Evolutionary conservation across 2,329 filamentous ascomycete species (phyloP).

Genomic region (Chrysoporthe austroafricana): DNA sequence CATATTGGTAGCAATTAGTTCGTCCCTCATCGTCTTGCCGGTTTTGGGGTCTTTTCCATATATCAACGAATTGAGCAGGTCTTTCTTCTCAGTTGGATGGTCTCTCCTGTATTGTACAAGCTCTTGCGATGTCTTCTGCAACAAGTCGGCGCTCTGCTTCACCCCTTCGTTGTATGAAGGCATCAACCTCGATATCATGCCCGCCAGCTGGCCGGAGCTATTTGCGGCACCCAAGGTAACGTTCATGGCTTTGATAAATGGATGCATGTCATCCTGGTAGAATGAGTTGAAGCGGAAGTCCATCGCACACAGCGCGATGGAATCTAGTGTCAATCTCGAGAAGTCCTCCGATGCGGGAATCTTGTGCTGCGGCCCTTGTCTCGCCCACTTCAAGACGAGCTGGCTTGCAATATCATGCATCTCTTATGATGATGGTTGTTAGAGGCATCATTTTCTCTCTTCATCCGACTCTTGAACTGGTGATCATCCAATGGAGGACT

Average conservation of each 20-base stretch:
- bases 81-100: constrained; percentile 49
- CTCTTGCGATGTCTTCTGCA: constrained; percentile 47
- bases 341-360: constrained; percentile 60
- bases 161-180: constrained; percentile 34
- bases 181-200: constrained; percentile 24
- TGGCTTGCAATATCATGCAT: constrained; percentile 31
- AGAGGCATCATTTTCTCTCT: background rate
- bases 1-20: constrained; percentile 49
- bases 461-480: background rate
- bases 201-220: constrained; percentile 21
- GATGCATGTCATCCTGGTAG: constrained; percentile 59
- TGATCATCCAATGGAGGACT: background rate
- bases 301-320: constrained; percentile 41
- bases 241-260: constrained; percentile 59
- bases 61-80: constrained; percentile 58
- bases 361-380: constrained; percentile 31
- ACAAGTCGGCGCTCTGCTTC: constrained; percentile 37
- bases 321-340: constrained; percentile 40
- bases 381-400: constrained; percentile 37
- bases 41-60: constrained; percentile 55
- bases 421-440: constrained; percentile 25
- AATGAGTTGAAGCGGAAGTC: constrained; percentile 62
- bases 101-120: constrained; percentile 50
- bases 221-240: constrained; percentile 26
- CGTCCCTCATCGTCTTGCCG: constrained; percentile 50